phyloP scores from a whole-genome alignment of 2,329 filamentous ascomycete genomes.

The Calonectria ilicicola region DNA sequence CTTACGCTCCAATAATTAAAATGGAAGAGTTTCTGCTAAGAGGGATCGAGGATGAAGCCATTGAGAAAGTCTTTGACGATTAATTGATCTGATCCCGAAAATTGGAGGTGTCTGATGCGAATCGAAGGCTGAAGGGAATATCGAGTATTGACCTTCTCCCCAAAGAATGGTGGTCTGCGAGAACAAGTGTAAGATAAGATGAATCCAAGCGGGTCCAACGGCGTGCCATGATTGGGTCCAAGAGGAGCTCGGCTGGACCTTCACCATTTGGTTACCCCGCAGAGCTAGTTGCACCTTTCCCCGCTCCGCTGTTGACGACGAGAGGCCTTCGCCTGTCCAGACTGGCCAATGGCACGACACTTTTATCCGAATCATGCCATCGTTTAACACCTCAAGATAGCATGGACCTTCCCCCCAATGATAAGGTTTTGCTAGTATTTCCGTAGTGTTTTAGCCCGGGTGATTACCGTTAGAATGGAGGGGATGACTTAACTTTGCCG shows the following conservation, averaged over 20 bases:
- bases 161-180: background rate
- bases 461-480: background rate
- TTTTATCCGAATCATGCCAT: background rate
- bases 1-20: conserved; percentile 25
- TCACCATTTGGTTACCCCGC: conserved; percentile 7
- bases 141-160: background rate
- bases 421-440: background rate
- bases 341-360: background rate
- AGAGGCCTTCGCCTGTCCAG: background rate
- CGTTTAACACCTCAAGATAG: background rate
- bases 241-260: conserved; percentile 9
- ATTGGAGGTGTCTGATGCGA: background rate
- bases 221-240: background rate
- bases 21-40: conserved; percentile 14
- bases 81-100: background rate
- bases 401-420: background rate
- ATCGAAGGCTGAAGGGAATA: background rate
- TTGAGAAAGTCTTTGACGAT: background rate
- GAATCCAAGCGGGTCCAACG: background rate
- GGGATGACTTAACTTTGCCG: background rate
- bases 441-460: background rate
- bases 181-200: background rate
- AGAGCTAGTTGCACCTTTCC: background rate
- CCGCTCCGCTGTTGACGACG: background rate
- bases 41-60: background rate